Evolutionary conservation across 140 eudicot species (phyloP).

Genomic region (Oenanthe javanica): DNA sequence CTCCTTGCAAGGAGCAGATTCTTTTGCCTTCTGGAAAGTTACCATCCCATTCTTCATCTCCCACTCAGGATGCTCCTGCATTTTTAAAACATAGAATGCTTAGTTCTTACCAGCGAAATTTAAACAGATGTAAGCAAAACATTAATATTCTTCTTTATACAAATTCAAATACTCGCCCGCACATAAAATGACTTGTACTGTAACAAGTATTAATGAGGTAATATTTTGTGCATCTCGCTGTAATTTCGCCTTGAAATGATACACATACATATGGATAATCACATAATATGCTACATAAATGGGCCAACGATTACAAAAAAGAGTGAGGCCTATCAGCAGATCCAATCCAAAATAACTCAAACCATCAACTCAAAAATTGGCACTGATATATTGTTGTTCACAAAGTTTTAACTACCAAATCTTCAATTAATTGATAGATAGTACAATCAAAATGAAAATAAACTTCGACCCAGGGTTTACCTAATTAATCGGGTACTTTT

Average conservation of each 20-base stretch:
- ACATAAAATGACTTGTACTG: background rate
- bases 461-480: background rate
- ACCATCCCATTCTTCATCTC: slow-evolving; percentile 67
- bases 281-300: background rate
- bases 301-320: background rate
- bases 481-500: background rate
- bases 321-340: background rate
- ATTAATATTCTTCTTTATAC: background rate
- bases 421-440: background rate
- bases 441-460: background rate
- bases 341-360: background rate
- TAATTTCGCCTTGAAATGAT: background rate
- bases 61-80: slow-evolving; percentile 97
- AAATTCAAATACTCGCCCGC: background rate
- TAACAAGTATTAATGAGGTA: background rate
- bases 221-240: background rate
- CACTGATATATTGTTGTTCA: background rate
- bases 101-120: background rate
- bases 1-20: slow-evolving; percentile 70
- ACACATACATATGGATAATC: background rate
- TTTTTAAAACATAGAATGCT: background rate
- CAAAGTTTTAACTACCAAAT: background rate
- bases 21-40: slow-evolving; percentile 68
- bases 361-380: background rate
- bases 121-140: background rate